Percentiles rank a stretch among this genome's conserved stretches.
Conservation (phyloP, 2,329 filamentous ascomycete genomes). For the Exutisphaerella laricina region DNA sequence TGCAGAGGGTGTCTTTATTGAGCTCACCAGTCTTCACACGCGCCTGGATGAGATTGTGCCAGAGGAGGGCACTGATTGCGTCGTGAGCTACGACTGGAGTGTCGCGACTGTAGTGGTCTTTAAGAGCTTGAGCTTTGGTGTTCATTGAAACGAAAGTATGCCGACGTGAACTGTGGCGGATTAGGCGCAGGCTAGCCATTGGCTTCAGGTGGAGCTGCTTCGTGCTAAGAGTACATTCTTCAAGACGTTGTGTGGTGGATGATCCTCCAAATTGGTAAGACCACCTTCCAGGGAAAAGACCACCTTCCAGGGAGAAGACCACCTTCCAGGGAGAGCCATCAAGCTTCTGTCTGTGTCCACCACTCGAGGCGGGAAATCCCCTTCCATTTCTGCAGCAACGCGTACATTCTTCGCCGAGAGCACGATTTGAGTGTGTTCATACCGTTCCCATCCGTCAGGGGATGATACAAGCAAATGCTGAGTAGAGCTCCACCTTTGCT, state of each 20-base stretch:
- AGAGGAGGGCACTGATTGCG: constrained; percentile 18
- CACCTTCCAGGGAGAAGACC: constrained; percentile 10
- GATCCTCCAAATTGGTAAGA: constrained; percentile 14
- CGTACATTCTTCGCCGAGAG: constrained; percentile 18
- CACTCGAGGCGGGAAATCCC: constrained; percentile 12
- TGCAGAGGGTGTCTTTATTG: constrained; percentile 13
- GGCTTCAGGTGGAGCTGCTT: constrained; percentile 13
- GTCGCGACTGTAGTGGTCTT: constrained; percentile 11
- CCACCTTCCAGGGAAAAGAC: constrained; percentile 10
- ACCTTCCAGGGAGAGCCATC: constrained; percentile 13
- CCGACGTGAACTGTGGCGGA: constrained; percentile 14
- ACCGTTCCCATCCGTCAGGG: constrained; percentile 19
- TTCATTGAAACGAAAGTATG: constrained; percentile 13
- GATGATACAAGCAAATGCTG: constrained; percentile 20
- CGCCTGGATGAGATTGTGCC: constrained; percentile 16
- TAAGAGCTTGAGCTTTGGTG: constrained; percentile 14
- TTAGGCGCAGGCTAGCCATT: constrained; percentile 10
- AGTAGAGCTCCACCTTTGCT: constrained; percentile 20
- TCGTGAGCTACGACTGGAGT: constrained; percentile 19
- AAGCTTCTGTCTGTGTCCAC: constrained; percentile 14
- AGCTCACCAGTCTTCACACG: constrained; percentile 16
- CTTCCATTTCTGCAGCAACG: constrained; percentile 13
- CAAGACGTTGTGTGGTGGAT: constrained; percentile 14
- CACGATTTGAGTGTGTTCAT: constrained; percentile 22
- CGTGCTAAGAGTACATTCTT: constrained; percentile 12